Base-by-base conservation (phyloP, 1,284 basidiomycete species). In the Sporisorium exsertum region DNA sequence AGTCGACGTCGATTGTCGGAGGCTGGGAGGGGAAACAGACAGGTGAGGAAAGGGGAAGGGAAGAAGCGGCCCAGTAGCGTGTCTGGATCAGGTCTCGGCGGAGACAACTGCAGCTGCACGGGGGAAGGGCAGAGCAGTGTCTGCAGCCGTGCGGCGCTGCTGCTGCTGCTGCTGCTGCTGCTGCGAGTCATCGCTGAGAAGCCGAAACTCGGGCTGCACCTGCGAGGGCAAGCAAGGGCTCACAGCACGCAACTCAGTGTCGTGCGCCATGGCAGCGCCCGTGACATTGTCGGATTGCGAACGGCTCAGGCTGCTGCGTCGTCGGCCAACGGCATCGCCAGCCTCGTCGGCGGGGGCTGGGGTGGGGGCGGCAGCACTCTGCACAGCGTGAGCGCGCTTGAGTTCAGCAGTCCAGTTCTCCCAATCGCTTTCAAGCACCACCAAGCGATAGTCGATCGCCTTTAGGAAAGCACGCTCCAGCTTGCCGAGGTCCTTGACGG, bases 381-480 rank as follows among this genome's bases (percentile, higher is more conserved):
- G 53, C 46, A 35, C 61, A 29, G 32, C 29, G 49, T 55, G 58
- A 27, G 56, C 56, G 32, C 66, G 66, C 54, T 63, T 63, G 33
- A 83, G 69, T 50, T 79, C 77, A 32, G 58, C 63, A 10, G 70
- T 80, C 83, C 85, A 86, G 18, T 53, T 50, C n/a, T 70, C 54
- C 78, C 80, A 86, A 22, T 79, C 79, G 18, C 58, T 61, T 15
- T 72, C 74, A 18, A 78, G 70, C 24, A 88, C 82, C 68, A 84
- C 82, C 16, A 88, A 79, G 18, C 86, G 76, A 63, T 86, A 88
- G 63, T 83, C 85, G 58, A 88, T 80, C 20, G 87, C 77, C 40
- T 76, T 71, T 18, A 87, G 79, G 63, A 88, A 86, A 16, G 83
- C 81, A 8, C 87, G 81, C 78, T 88, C 87, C 49, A 87, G 85